These are phyloP conservation scores for Rhododendron vialii DNA, from an alignment of 148 eudicot species.

Conservation along the genomic window DNA sequence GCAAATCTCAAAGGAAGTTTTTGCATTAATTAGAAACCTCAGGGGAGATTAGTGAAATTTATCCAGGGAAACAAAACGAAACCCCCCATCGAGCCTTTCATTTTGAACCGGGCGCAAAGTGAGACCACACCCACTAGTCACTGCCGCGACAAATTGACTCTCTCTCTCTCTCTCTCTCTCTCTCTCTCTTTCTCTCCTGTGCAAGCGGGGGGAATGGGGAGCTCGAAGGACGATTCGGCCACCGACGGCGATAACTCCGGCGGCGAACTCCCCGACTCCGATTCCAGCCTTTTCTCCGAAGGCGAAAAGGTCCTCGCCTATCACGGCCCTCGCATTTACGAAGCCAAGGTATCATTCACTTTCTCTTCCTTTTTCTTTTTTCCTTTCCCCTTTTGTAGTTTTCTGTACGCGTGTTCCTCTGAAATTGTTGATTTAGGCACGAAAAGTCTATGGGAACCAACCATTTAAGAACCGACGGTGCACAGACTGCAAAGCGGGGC, in stretches of 20 bases:
- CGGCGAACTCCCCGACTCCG: slow-evolving; percentile 47
- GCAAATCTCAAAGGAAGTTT: too few relatives aligned
- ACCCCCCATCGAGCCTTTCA: neutral
- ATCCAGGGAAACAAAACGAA: too few relatives aligned
- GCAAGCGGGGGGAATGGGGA: slow-evolving; percentile 43
- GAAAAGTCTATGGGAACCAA: neutral
- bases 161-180: neutral
- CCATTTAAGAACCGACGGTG: neutral
- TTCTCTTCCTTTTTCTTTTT: neutral
- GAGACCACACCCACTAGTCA: neutral
- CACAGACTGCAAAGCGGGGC: neutral
- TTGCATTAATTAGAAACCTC: too few relatives aligned
- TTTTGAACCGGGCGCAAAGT: neutral
- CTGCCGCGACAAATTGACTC: neutral
- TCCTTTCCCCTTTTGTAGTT: neutral
- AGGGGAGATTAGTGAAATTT: too few relatives aligned
- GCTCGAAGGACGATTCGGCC: slow-evolving; percentile 66
- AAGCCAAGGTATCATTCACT: slow-evolving; percentile 65
- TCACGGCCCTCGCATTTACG: slow-evolving; percentile 93
- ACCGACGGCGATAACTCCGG: slow-evolving; percentile 57
- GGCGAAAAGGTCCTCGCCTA: slow-evolving; percentile 94
- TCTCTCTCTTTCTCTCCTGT: neutral
- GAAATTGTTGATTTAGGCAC: neutral
- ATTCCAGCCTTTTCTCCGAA: slow-evolving; percentile 46
- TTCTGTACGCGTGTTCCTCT: neutral